phyloP scores from a whole-genome alignment of 805 yeast species.

The Blastobotrys attinorum region DNA sequence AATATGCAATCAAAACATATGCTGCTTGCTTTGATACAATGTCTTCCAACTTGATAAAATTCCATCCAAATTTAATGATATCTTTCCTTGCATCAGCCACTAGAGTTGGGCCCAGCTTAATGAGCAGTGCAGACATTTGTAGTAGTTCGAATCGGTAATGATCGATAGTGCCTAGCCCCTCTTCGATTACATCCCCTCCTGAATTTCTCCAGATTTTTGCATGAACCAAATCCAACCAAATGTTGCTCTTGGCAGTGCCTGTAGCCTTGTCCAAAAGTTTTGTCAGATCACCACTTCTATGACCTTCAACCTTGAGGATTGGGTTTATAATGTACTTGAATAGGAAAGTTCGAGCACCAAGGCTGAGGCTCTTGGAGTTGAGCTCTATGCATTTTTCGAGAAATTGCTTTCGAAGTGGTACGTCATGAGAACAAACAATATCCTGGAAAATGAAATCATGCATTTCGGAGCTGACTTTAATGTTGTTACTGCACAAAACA shows the following conservation, averaged over 20 bases:
- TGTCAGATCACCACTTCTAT: conserved; percentile 39
- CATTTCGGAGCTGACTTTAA: conserved; percentile 40
- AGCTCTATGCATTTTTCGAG: conserved; percentile 45
- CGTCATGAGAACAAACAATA: conserved; percentile 46
- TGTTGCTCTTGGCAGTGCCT: conserved; percentile 21
- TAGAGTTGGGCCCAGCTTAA: conserved; percentile 55
- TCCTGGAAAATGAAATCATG: conserved; percentile 50
- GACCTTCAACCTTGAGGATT: conserved; percentile 54
- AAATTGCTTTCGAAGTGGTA: conserved; percentile 40
- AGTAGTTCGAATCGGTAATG: conserved; percentile 66
- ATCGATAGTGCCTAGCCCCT: conserved; percentile 62
- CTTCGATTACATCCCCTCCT: conserved; percentile 32
- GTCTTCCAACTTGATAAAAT: conserved; percentile 82
- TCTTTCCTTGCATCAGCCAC: conserved; percentile 65
- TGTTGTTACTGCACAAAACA: conserved; percentile 34
- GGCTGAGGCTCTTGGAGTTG: conserved; percentile 37
- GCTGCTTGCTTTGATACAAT: conserved; percentile 86
- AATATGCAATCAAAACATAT: conserved; percentile 77
- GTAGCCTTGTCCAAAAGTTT: conserved; percentile 34
- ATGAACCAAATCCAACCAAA: conserved; percentile 61
- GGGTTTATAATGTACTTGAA: conserved; percentile 58
- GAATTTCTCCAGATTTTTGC: conserved; percentile 63
- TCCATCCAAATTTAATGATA: conserved; percentile 91
- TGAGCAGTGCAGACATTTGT: conserved; percentile 70
- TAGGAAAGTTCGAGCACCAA: conserved; percentile 54